Conservation (phyloP, 129 eudicot species). For the Arctium lappa region DNA sequence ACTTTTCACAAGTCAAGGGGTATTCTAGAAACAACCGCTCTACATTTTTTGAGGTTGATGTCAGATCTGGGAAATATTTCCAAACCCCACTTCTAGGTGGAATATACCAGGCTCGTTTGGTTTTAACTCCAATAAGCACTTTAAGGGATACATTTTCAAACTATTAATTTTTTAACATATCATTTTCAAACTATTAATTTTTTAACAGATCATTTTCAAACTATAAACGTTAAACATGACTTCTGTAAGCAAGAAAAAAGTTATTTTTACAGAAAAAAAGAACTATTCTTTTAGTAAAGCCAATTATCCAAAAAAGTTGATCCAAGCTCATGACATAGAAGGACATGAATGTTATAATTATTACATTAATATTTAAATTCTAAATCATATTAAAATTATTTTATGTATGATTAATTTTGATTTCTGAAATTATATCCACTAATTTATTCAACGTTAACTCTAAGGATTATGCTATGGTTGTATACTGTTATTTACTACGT, state of each 20-base stretch:
- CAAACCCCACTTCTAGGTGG: no score
- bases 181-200: no score
- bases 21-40: background rate
- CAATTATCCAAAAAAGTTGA: background rate
- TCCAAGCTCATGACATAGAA: background rate
- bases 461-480: background rate
- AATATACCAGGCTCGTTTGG: background rate
- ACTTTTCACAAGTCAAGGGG: no score
- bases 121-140: background rate
- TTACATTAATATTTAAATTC: no score
- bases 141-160: background rate
- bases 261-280: background rate
- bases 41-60: no score
- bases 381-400: no score
- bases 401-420: background rate
- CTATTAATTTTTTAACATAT: no score
- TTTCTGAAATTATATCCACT: background rate
- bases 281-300: background rate
- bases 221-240: background rate
- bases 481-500: no score
- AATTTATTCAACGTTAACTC: no score
- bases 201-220: background rate
- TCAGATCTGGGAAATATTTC: no score
- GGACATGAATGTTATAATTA: background rate
- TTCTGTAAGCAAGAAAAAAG: background rate